A percentile compares a stretch with the other conserved stretches of the same genome.
phyloP scores from a whole-genome alignment of 345 rosid species.

The Gossypium stocksii region DNA sequence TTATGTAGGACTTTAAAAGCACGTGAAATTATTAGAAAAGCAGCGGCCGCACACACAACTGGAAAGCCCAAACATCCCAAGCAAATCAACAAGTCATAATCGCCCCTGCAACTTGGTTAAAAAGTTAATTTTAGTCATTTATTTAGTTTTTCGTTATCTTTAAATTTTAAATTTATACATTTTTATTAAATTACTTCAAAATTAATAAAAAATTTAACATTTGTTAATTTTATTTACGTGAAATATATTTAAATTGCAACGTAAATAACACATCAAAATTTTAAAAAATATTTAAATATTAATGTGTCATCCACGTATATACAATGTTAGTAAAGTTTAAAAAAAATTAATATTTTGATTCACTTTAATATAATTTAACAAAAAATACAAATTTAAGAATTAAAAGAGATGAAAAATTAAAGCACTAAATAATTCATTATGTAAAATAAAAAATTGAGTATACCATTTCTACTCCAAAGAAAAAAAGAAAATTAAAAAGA shows the following conservation, averaged over 20 bases:
- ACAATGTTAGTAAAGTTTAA: accelerated
- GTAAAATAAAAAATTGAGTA: too few species aligned
- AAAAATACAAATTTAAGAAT: accelerated
- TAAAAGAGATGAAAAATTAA: too few species aligned
- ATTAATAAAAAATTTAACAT: too few species aligned
- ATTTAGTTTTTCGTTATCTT: accelerated
- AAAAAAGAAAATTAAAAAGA: not conserved
- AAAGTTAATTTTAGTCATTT: too few species aligned
- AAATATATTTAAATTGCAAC: too few species aligned
- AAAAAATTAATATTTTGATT: too few species aligned
- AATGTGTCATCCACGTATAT: too few species aligned
- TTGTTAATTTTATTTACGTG: too few species aligned
- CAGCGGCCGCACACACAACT: not conserved
- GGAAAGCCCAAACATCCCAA: not conserved
- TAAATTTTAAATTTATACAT: too few species aligned
- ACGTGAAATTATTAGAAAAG: not conserved
- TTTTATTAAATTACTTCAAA: accelerated
- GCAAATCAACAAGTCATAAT: not conserved
- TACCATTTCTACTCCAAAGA: too few species aligned
- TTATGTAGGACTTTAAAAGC: not conserved
- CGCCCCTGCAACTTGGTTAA: not conserved
- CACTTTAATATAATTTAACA: accelerated
- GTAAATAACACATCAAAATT: too few species aligned
- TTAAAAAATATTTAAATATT: too few species aligned
- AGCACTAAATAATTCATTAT: accelerated